These are phyloP conservation scores for Linanthus parryae DNA, from an alignment of 148 eudicot genomes.

Conservation along the genomic window DNA sequence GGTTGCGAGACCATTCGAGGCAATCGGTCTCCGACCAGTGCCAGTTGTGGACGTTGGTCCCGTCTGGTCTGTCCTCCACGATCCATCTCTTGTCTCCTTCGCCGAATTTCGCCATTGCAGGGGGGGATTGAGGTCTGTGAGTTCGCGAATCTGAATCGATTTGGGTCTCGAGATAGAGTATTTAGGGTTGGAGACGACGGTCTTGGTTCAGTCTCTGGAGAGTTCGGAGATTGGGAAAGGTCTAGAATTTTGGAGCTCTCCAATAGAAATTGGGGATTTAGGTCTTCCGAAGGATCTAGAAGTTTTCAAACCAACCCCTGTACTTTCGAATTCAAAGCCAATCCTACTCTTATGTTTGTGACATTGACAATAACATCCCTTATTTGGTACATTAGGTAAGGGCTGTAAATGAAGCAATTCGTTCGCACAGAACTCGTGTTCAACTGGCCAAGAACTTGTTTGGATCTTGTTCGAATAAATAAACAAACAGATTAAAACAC, in stretches of 20 bases:
- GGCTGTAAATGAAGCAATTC: too few relatives aligned
- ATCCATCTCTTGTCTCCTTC: slow-evolving; percentile 97
- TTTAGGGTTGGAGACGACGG: neutral
- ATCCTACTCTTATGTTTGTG: too few relatives aligned
- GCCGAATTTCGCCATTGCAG: slow-evolving; percentile 76
- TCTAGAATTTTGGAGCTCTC: slow-evolving; percentile 12
- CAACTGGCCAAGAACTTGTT: too few relatives aligned
- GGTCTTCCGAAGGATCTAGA: neutral
- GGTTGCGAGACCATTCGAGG: slow-evolving; percentile 60
- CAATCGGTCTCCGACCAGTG: slow-evolving; percentile 97
- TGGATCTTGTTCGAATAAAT: too few relatives aligned
- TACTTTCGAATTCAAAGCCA: too few relatives aligned
- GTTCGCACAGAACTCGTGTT: too few relatives aligned
- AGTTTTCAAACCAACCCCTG: too few relatives aligned
- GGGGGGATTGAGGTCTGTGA: slow-evolving; percentile 2
- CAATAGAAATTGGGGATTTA: neutral
- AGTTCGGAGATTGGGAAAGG: slow-evolving; percentile 5
- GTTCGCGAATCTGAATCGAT: neutral
- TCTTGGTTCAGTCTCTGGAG: neutral
- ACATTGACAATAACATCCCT: too few relatives aligned
- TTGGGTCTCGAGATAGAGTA: neutral
- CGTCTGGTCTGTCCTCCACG: slow-evolving; percentile 79
- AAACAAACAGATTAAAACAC: too few relatives aligned
- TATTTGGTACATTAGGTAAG: too few relatives aligned
- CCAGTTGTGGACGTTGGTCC: slow-evolving; percentile 97